phyloP scores from a whole-genome alignment of 768 basidiomycete genomes.

The Wakefieldia striispora region DNA sequence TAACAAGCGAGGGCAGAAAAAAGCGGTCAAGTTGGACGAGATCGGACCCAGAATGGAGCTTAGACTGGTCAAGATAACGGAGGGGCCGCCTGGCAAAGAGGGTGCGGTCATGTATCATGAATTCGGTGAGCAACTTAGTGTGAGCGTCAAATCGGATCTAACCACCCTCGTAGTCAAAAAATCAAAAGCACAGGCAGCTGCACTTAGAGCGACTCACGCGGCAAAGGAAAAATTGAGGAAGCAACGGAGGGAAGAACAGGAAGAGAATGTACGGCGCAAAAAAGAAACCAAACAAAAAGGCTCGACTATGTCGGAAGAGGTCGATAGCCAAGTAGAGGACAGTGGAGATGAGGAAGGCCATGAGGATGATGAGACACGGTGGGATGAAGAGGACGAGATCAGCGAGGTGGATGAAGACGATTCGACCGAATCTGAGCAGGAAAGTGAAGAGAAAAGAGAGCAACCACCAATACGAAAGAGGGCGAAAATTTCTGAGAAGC shows the following conservation, averaged over 20 bases:
- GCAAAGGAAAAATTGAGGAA: constrained; percentile 74
- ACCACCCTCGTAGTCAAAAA: constrained; percentile 70
- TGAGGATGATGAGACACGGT: constrained; percentile 36
- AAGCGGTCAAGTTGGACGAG: constrained; percentile 90
- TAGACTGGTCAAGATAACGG: constrained; percentile 87
- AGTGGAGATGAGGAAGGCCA: constrained; percentile 41
- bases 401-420: constrained; percentile 52
- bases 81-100: constrained; percentile 91
- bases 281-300: constrained; percentile 43
- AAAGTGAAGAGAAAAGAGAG: constrained; percentile 48
- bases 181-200: constrained; percentile 68
- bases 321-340: constrained; percentile 41
- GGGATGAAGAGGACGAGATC: constrained; percentile 66
- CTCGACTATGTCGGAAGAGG: constrained; percentile 27
- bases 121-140: constrained; percentile 61
- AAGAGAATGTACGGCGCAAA: constrained; percentile 85
- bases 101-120: constrained; percentile 93
- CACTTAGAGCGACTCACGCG: constrained; percentile 70
- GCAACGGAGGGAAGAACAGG: constrained; percentile 85
- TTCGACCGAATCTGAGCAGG: constrained; percentile 41
- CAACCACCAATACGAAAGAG: constrained; percentile 51
- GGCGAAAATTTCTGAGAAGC: constrained; percentile 47
- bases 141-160: not conserved
- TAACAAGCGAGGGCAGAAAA: constrained; percentile 86
- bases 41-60: constrained; percentile 96